Percentiles rank a stretch among this genome's conserved stretches.
Conservation (phyloP, 1,284 basidiomycete genomes). For the Ceratobasidium sp. region DNA sequence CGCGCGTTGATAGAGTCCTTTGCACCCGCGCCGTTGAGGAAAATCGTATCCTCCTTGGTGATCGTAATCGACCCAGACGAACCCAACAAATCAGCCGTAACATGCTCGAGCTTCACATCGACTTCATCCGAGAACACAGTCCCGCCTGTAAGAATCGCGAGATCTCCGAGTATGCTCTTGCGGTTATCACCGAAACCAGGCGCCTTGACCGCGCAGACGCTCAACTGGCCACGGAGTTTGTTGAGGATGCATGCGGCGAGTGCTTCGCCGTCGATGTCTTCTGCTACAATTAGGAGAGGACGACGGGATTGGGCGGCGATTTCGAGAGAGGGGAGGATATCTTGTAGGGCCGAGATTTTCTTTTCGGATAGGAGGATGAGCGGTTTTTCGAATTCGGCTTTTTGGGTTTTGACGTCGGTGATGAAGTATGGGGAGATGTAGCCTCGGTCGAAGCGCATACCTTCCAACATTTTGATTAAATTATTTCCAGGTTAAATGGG, state of each 20-base stretch:
- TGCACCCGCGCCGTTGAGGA: constrained; percentile 93
- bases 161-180: constrained; percentile 96
- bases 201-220: constrained; percentile 94
- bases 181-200: constrained; percentile 99
- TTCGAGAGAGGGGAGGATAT: constrained; percentile 96
- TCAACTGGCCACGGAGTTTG: constrained; percentile 97
- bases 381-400: constrained; percentile 98
- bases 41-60: constrained; percentile 98
- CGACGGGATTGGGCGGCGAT: constrained; percentile 91
- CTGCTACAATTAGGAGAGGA: constrained; percentile 95
- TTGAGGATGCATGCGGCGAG: constrained; percentile 98
- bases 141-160: constrained; percentile 96
- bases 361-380: constrained; percentile 95
- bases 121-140: constrained; percentile 99
- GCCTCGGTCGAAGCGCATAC: constrained; percentile 99
- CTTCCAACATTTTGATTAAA: background rate
- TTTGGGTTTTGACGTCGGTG: constrained; percentile 97
- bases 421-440: constrained; percentile 99
- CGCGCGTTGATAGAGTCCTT: constrained; percentile 89
- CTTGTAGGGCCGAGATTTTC: constrained; percentile 96
- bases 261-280: constrained; percentile 98
- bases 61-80: constrained; percentile 93
- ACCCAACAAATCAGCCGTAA: constrained; percentile 91
- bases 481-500: background rate
- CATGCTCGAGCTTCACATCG: constrained; percentile 96